A percentile compares a stretch with the other conserved stretches of the same genome.
Conservation (phyloP, 2,329 filamentous ascomycete genomes). For the Talaromyces rugulosus region DNA sequence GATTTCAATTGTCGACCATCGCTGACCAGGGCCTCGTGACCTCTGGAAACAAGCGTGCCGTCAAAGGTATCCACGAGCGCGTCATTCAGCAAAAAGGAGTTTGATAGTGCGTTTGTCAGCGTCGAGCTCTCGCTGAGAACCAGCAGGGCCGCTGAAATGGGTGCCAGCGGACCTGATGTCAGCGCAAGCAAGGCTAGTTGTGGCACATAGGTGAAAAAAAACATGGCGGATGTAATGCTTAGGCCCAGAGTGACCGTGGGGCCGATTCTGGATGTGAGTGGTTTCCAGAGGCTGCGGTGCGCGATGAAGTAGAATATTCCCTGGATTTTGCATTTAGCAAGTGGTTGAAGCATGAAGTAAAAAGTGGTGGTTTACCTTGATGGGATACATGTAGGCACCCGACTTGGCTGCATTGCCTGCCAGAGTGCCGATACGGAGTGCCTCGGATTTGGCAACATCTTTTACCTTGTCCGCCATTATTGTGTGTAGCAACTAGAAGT, state of each 20-base stretch:
- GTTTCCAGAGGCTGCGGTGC: constrained; percentile 57
- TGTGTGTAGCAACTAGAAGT: background rate
- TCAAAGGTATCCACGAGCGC: constrained; percentile 81
- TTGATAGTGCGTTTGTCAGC: constrained; percentile 50
- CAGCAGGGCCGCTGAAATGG: constrained; percentile 57
- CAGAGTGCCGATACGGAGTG: constrained; percentile 59
- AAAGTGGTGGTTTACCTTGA: constrained; percentile 51
- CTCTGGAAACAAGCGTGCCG: constrained; percentile 56
- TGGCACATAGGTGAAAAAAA: constrained; percentile 79
- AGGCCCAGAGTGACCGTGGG: constrained; percentile 66
- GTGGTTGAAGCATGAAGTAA: background rate
- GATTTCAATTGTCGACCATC: constrained; percentile 69
- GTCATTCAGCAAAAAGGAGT: constrained; percentile 74
- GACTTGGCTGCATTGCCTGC: constrained; percentile 68
- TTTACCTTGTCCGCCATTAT: constrained; percentile 50
- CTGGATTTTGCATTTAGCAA: constrained; percentile 17
- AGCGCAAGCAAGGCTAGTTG: constrained; percentile 79
- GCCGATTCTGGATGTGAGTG: constrained; percentile 53
- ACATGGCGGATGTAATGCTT: constrained; percentile 74
- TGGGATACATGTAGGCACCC: constrained; percentile 78
- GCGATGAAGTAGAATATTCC: constrained; percentile 58
- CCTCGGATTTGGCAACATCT: constrained; percentile 63
- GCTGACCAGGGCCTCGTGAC: constrained; percentile 61
- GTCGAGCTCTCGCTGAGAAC: constrained; percentile 55
- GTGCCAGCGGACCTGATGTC: constrained; percentile 69